Evolutionary conservation across 352 stramenopile species (phyloP), one percentile per base, ranked within the genome.

Genomic region (Phytophthora citrophthora): DNA sequence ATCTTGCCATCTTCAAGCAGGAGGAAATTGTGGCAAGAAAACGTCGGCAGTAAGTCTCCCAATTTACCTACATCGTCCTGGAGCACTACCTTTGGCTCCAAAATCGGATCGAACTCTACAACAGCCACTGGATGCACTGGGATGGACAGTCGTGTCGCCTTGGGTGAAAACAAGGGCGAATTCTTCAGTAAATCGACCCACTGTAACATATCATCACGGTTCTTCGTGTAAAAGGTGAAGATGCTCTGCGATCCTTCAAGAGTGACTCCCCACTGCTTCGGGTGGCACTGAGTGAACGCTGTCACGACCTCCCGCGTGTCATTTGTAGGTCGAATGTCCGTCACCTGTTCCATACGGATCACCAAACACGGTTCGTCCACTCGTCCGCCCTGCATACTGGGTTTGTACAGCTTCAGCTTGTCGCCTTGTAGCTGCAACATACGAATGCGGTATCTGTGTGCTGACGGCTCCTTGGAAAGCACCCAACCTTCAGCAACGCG

Each of bases 151-250:
- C 83, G 77, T 2, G 71, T 75, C 3, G 77, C 61, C 39, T 81
- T 76, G 9, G 68, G 52, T 3, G 73, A 84, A 64, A 94, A 96
- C 23, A 94, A 64, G 10, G 84, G 85, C 41, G 77, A 93, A 59
- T 96, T 96, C 70, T 96, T 96, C 18, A 96, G 75, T 52, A 95
- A 47, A 66, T 96, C 87, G 26, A 96, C 65, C 88, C 88, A 96
- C 57, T 94, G 83, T 11, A 81, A 53, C 83, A 94, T 89, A 55
- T 96, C 87, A 12, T 89, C 74, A 16, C 74, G 72, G 53, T 81
- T 89, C 31, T 85, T 77, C 26, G 88, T 91, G 68, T 92, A 94
- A 53, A 95, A 96, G 5, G 86, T 95, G 60, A 95, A 93, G 32
- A 96, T 91, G 43, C 74, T 91, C 18, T 88, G 73, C 1, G 81